Evolutionary conservation across 2,329 filamentous ascomycete genomes (phyloP).

Genomic region (Elsinoe ampelina): DNA sequence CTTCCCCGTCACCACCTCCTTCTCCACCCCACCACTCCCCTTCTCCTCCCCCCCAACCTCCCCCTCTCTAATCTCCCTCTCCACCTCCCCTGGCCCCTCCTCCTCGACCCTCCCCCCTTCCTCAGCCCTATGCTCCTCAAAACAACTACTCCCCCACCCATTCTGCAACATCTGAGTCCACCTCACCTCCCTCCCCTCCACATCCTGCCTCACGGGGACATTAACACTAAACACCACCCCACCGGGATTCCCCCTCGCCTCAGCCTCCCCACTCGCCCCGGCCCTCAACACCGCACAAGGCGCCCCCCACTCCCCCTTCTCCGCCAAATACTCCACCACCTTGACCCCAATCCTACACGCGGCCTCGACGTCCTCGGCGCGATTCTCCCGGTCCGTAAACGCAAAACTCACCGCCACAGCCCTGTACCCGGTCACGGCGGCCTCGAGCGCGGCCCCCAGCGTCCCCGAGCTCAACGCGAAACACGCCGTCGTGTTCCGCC

Average conservation of each 20-base stretch:
- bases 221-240: slow-evolving; percentile 31
- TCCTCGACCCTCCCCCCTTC: slow-evolving; percentile 49
- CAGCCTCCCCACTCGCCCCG: slow-evolving; percentile 67
- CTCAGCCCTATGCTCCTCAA: slow-evolving; percentile 65
- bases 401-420: slow-evolving; percentile 83
- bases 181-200: slow-evolving; percentile 75
- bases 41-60: slow-evolving; percentile 41
- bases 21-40: slow-evolving; percentile 29
- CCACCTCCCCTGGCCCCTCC: slow-evolving; percentile 59
- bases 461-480: slow-evolving; percentile 42
- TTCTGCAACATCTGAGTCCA: slow-evolving; percentile 87
- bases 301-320: slow-evolving; percentile 58
- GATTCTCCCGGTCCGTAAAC: slow-evolving; percentile 78
- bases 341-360: slow-evolving; percentile 65
- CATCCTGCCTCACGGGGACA: slow-evolving; percentile 92
- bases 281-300: slow-evolving; percentile 82
- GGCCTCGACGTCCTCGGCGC: slow-evolving; percentile 67
- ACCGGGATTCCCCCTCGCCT: background rate
- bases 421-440: slow-evolving; percentile 37
- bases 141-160: slow-evolving; percentile 78
- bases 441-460: slow-evolving; percentile 42
- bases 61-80: slow-evolving; percentile 30
- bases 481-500: slow-evolving; percentile 40
- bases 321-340: slow-evolving; percentile 68
- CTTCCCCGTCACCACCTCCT: slow-evolving; percentile 41